A percentile compares a stretch with the other conserved stretches of the same genome.
Conservation (phyloP, 2,329 filamentous ascomycete species). For the Aspergillus floridensis region DNA sequence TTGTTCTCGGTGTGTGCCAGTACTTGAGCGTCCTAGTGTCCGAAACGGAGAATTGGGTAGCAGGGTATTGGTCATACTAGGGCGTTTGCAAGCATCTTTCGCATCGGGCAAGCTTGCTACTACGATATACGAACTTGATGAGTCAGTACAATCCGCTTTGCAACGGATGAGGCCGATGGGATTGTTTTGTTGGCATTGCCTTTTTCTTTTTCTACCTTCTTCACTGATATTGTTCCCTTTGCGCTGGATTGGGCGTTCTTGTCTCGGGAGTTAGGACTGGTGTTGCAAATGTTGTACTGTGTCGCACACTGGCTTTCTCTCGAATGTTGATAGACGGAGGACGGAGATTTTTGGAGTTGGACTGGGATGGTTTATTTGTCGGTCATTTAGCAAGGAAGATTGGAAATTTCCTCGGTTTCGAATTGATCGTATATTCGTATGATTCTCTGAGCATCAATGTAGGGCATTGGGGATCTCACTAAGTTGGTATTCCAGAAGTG, state of each 20-base stretch:
- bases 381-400: constrained; percentile 1
- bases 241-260: background rate
- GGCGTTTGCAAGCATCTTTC: constrained; percentile 7
- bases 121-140: constrained; percentile 14
- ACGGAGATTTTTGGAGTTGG: background rate
- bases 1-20: background rate
- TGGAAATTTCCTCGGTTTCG: background rate
- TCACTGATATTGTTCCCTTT: background rate
- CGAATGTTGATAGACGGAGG: background rate
- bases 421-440: background rate
- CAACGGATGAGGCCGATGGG: background rate
- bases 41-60: background rate
- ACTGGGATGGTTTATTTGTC: background rate
- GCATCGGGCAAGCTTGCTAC: constrained; percentile 4
- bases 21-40: background rate
- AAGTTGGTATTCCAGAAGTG: too few species aligned
- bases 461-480: too few species aligned
- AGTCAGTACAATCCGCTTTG: background rate
- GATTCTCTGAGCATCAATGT: background rate
- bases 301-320: background rate
- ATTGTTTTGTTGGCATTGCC: background rate
- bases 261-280: background rate
- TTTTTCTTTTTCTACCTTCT: background rate
- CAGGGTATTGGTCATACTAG: constrained; percentile 15
- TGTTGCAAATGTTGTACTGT: background rate